Percentiles rank a stretch among this genome's conserved stretches.
These are phyloP conservation scores for Paraconiothyrium sp. DNA, from an alignment of 2,329 filamentous ascomycete genomes.

Conservation along the genomic window DNA sequence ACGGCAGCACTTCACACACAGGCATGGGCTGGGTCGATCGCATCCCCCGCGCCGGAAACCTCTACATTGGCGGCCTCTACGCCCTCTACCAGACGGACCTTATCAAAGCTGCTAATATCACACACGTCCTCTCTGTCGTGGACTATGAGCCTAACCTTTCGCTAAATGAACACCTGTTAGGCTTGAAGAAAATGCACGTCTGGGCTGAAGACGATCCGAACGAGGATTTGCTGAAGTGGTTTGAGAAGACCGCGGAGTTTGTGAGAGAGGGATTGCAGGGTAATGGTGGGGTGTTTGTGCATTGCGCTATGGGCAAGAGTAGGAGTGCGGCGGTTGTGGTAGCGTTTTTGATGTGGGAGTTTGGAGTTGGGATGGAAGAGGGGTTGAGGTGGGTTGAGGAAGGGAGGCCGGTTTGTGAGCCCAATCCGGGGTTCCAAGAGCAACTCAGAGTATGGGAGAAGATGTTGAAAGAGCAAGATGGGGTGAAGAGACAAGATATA, in stretches of 20 bases:
- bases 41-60: constrained; percentile 44
- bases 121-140: constrained; percentile 45
- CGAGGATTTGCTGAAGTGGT: constrained; percentile 39
- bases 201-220: constrained; percentile 46
- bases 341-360: constrained; percentile 46
- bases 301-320: constrained; percentile 49
- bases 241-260: constrained; percentile 31
- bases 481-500: constrained; percentile 32
- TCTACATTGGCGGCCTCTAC: constrained; percentile 55
- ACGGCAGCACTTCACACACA: constrained; percentile 41
- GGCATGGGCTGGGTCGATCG: constrained; percentile 52
- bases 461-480: constrained; percentile 35
- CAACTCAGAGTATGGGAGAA: constrained; percentile 40
- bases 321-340: constrained; percentile 44
- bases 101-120: constrained; percentile 41
- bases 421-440: constrained; percentile 47
- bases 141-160: constrained; percentile 42
- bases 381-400: constrained; percentile 43
- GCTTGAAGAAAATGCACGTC: constrained; percentile 43
- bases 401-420: constrained; percentile 46
- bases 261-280: constrained; percentile 35
- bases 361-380: constrained; percentile 24
- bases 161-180: constrained; percentile 32
- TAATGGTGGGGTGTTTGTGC: constrained; percentile 39
- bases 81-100: constrained; percentile 53